Percentiles rank a stretch among this genome's conserved stretches.
Conservation (phyloP, 2,329 filamentous ascomycete species). For the Ascochyta clinopodiicola region DNA sequence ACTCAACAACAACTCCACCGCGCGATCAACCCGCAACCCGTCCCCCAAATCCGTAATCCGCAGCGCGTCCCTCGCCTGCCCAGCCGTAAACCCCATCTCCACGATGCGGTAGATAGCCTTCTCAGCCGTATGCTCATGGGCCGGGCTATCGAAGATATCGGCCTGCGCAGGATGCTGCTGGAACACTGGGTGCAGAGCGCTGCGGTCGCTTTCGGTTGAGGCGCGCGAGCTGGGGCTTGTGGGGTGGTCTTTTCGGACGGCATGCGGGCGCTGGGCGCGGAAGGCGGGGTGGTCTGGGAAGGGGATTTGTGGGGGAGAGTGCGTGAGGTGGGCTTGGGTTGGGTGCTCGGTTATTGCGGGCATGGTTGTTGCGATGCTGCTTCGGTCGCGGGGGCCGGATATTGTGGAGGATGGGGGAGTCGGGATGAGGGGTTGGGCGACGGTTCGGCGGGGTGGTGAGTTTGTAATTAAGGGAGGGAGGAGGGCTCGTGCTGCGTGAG, state of each 20-base stretch:
- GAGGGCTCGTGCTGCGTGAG: slow-evolving; percentile 8
- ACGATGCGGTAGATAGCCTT: slow-evolving; percentile 64
- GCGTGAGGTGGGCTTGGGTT: not conserved
- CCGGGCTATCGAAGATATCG: slow-evolving; percentile 37
- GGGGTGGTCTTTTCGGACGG: not conserved
- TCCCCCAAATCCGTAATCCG: slow-evolving; percentile 66
- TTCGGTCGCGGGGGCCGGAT: slow-evolving; percentile 31
- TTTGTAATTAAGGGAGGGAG: slow-evolving; percentile 18
- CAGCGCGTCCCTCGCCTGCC: slow-evolving; percentile 63
- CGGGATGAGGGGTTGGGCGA: slow-evolving; percentile 41
- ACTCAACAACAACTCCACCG: slow-evolving; percentile 60
- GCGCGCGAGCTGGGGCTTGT: slow-evolving; percentile 6
- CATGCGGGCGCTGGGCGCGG: not conserved
- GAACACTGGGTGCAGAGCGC: slow-evolving; percentile 23
- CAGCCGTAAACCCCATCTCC: slow-evolving; percentile 64
- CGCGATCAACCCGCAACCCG: slow-evolving; percentile 63
- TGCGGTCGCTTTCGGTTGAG: slow-evolving; percentile 8
- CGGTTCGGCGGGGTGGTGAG: slow-evolving; percentile 29
- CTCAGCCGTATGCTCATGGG: slow-evolving; percentile 61
- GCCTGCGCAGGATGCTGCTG: slow-evolving; percentile 44
- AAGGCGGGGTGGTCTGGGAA: slow-evolving; percentile 21
- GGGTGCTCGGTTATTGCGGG: slow-evolving; percentile 43
- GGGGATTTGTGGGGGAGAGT: slow-evolving; percentile 15
- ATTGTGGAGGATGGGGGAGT: slow-evolving; percentile 39
- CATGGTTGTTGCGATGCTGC: slow-evolving; percentile 38